Base-by-base conservation (phyloP, 768 basidiomycete species). In the Leccinum pellstonianum region DNA sequence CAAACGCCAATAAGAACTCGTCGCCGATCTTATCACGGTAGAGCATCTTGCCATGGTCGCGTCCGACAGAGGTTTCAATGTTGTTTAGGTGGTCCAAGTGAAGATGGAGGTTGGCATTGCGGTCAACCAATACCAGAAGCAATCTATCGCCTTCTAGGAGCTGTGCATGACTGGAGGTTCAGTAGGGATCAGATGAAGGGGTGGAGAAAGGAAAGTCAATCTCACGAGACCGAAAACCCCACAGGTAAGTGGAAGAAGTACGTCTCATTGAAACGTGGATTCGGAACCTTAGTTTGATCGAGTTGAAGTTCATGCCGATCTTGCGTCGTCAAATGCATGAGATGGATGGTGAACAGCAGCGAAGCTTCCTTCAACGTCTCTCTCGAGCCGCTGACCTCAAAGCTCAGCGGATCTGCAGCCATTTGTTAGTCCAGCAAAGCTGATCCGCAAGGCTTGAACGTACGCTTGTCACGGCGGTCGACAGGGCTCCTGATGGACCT, bases 251-350 rank as follows among this genome's bases (percentile, higher is more conserved):
- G 69, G 49, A 72, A 72, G n/a, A 64, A 56, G 52, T 65, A 67
- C 0, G 64, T 62, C 31, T 67, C 64, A 31, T 59, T 66, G 55
- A 73, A 68, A 56, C 69, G 69, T 1, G 71, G 71, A 38, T 46
- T 60, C 2, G 68, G 73, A 2, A 69, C 58, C 31, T 53, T 58
- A 1, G 55, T 64, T 4, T 59, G 6, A 63, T 72, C 57, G 2
- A 72, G 61, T 17, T 73, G 73, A 17, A 74, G 64, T 0, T 74
- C 63, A 19, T 74, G 71, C 5, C 62, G 63, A 33, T 72, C 73
- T 63, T 72, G 64, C 1, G 67, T n/a, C 9, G 71, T 72, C 25
- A 74, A 29, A 52, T 72, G 63, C 70, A 72, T 70, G 21, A 60
- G 62, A 54, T 71, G 65, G 31, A 72, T 58, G 5, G 67, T 74